These are phyloP conservation scores for Themeda triandra DNA, from an alignment of 176 grass and related monocot genomes.

Conservation along the genomic window DNA sequence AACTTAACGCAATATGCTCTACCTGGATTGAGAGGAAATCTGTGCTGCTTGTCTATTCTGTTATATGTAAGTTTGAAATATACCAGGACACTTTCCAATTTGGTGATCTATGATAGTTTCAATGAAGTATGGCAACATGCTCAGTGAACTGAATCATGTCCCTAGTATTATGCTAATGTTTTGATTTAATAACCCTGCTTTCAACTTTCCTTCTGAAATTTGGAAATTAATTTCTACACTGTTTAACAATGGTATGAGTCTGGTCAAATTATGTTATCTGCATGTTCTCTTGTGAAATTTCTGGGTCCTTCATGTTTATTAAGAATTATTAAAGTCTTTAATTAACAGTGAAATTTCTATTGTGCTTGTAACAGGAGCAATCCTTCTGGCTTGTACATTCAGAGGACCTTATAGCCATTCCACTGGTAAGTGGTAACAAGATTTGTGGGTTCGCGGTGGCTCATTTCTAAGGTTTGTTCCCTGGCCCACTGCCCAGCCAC, in stretches of 20 bases:
- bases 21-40: not conserved
- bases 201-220: not conserved
- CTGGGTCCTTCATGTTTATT: not conserved
- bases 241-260: not conserved
- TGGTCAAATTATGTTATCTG: slow-evolving; percentile 1
- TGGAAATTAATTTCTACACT: not conserved
- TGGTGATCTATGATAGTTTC: not conserved
- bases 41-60: not conserved
- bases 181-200: not conserved
- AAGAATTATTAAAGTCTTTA: not conserved
- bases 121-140: not conserved
- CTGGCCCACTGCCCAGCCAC: not conserved
- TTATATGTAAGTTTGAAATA: not conserved
- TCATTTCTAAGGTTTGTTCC: not conserved
- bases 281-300: not conserved
- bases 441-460: not conserved
- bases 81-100: not conserved
- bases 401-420: not conserved
- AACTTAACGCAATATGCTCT: not conserved
- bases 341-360: not conserved
- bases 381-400: not conserved
- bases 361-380: not conserved
- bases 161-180: not conserved
- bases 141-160: not conserved
- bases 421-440: not conserved